Percentiles rank a stretch among this genome's conserved stretches.
phyloP scores from a whole-genome alignment of 495 filamentous ascomycete species.

The Clohesyomyces aquaticus region DNA sequence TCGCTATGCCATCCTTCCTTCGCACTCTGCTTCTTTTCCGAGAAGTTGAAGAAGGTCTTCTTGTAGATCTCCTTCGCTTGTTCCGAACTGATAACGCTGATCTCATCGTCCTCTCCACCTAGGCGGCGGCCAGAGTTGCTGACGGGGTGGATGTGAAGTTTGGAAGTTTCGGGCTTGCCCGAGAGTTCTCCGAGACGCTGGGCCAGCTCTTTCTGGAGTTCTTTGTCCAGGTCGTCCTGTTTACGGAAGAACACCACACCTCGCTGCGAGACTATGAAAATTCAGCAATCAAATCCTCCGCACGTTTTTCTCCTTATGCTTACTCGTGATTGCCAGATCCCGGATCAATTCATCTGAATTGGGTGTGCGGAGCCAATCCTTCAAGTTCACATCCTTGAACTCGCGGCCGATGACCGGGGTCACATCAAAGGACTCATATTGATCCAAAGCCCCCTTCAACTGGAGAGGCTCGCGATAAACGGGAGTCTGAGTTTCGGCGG shows the following conservation, averaged over 20 bases:
- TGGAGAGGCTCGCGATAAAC: slow-evolving; percentile 49
- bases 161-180: slow-evolving; percentile 50
- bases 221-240: slow-evolving; percentile 67
- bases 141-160: slow-evolving; percentile 74
- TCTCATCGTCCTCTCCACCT: slow-evolving; percentile 67
- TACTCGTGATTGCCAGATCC: slow-evolving; percentile 70
- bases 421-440: slow-evolving; percentile 64
- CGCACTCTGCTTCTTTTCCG: slow-evolving; percentile 39
- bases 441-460: slow-evolving; percentile 58
- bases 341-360: slow-evolving; percentile 69
- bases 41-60: slow-evolving; percentile 22
- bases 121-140: slow-evolving; percentile 63
- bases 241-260: slow-evolving; percentile 83
- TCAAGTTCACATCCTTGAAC: slow-evolving; percentile 61
- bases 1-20: slow-evolving; percentile 45
- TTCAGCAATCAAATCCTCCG: too few relatives aligned
- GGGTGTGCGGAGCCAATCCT: slow-evolving; percentile 61
- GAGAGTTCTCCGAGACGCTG: slow-evolving; percentile 67
- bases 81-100: slow-evolving; percentile 70
- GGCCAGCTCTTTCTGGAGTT: slow-evolving; percentile 69
- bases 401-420: slow-evolving; percentile 72
- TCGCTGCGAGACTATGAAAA: slow-evolving; percentile 69
- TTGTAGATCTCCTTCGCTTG: slow-evolving; percentile 55
- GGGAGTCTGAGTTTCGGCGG: background rate
- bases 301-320: too few relatives aligned